These are phyloP conservation scores for Bipolaris bicolor DNA, from an alignment of 2,329 filamentous ascomycete species.

Conservation along the genomic window DNA sequence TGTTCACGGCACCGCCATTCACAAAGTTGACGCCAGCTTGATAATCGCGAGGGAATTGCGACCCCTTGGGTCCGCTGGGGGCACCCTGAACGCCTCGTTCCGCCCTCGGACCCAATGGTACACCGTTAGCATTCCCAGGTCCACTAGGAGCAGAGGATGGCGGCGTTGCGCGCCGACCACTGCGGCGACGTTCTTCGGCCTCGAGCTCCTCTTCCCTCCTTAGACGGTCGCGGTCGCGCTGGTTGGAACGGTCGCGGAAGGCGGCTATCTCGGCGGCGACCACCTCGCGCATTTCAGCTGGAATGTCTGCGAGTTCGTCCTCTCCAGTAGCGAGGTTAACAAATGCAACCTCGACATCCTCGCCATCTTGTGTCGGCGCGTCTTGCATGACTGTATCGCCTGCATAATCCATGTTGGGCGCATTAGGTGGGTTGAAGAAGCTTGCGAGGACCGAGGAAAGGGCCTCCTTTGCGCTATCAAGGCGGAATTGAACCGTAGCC, in stretches of 20 bases:
- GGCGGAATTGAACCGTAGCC: conserved; percentile 66
- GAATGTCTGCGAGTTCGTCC: conserved; percentile 94
- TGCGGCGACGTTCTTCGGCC: conserved; percentile 78
- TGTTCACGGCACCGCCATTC: conserved; percentile 74
- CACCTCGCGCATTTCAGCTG: conserved; percentile 92
- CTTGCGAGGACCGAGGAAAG: conserved; percentile 72
- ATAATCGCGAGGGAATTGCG: conserved; percentile 72
- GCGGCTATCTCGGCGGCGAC: conserved; percentile 93
- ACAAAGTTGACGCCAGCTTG: conserved; percentile 83
- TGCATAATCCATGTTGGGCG: conserved; percentile 59
- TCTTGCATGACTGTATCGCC: conserved; percentile 75
- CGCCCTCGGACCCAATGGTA: conserved; percentile 73
- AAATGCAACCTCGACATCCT: conserved; percentile 81
- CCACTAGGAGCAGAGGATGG: conserved; percentile 62
- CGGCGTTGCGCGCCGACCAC: conserved; percentile 72
- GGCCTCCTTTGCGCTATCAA: conserved; percentile 71
- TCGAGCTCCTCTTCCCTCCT: conserved; percentile 92
- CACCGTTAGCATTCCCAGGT: conserved; percentile 71
- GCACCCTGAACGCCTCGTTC: conserved; percentile 73
- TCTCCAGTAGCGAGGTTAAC: conserved; percentile 77
- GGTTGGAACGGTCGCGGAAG: conserved; percentile 89
- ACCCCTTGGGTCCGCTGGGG: conserved; percentile 72
- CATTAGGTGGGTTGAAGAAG: conserved; percentile 69
- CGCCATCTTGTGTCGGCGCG: conserved; percentile 58
- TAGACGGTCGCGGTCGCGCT: conserved; percentile 85